Base-by-base conservation (phyloP, 352 stramenopile species). In the Peronospora destructor region DNA sequence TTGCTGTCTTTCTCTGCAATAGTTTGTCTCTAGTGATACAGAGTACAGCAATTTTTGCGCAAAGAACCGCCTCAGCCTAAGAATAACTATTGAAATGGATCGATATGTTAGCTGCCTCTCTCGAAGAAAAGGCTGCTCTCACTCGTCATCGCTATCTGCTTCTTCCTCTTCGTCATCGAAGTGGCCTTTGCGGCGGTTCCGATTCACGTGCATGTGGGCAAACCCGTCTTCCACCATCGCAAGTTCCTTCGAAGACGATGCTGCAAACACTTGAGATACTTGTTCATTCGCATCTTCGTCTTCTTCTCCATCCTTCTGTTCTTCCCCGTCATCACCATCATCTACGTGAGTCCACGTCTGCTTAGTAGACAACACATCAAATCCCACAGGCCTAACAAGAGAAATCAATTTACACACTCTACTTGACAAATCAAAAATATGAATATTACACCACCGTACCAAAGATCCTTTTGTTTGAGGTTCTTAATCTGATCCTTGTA, bases 401-500 rank as follows among this genome's bases (percentile, higher is more conserved):
- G 36, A 21, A 10, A 38, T 9, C 26, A 56, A 14, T 40, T 44
- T 54, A 34, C 55, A 85, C 95, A 36, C 2, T 5, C 5, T n/a
- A 36, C 30, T 5, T 12, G 7, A n/a, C 30, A 36, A 16, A 36
- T 36, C 13, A 16, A 14, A 3, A 26, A 3, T 26, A 26, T 6
- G 4, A 14, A 1, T 36, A 8, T 36, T 14, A 36, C 41, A 17
- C 25, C 14, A 41, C 43, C 59, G 37, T 57, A 85, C 96, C 96
- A 99, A 3, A 98, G 71, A 16, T 81, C 74, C 54, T 96, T 96
- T 34, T 69, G 71, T 73, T 97, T 96, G 25, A 98, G 84, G 68
- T 98, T 92, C 59, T 98, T 97, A 43, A 99, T 94, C 77, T 99
- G 96, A 56, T 99, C 96, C 57, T 98, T 98, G 76, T 98, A 98